phyloP scores from a whole-genome alignment of 345 rosid genomes.

The Hevea brasiliensis region DNA sequence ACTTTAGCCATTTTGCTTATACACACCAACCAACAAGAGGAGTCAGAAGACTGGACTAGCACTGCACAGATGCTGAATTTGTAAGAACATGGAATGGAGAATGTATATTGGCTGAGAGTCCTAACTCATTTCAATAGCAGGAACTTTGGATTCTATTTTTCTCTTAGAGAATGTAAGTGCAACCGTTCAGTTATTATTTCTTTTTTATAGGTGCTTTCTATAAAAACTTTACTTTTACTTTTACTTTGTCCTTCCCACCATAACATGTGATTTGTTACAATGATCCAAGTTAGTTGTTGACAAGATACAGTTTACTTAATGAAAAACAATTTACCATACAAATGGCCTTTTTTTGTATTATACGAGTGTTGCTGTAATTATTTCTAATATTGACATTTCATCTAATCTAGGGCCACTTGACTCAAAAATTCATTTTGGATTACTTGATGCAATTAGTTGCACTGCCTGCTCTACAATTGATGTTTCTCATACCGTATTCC shows the following conservation, averaged over 20 bases:
- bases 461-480: not conserved
- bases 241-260: too few relatives aligned
- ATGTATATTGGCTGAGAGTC: not conserved
- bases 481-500: not conserved
- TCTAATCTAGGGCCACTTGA: constrained; percentile 4
- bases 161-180: constrained; percentile 1
- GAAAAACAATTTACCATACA: too few relatives aligned
- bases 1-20: constrained; percentile 67
- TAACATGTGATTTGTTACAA: too few relatives aligned
- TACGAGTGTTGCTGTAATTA: not conserved
- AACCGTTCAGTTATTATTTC: not conserved
- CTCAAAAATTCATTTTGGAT: not conserved
- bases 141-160: too few relatives aligned
- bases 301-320: too few relatives aligned
- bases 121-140: too few relatives aligned
- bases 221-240: too few relatives aligned
- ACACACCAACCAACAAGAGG: constrained; percentile 32
- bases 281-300: too few relatives aligned
- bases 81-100: constrained; percentile 21
- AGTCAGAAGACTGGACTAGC: constrained; percentile 20
- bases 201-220: too few relatives aligned
- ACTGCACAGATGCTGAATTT: constrained; percentile 37
- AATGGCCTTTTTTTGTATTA: not conserved
- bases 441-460: constrained; percentile 6
- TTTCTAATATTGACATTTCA: not conserved